Percentiles rank a stretch among this genome's conserved stretches.
phyloP scores from a whole-genome alignment of 352 stramenopile species.

The Phytophthora foliorum region DNA sequence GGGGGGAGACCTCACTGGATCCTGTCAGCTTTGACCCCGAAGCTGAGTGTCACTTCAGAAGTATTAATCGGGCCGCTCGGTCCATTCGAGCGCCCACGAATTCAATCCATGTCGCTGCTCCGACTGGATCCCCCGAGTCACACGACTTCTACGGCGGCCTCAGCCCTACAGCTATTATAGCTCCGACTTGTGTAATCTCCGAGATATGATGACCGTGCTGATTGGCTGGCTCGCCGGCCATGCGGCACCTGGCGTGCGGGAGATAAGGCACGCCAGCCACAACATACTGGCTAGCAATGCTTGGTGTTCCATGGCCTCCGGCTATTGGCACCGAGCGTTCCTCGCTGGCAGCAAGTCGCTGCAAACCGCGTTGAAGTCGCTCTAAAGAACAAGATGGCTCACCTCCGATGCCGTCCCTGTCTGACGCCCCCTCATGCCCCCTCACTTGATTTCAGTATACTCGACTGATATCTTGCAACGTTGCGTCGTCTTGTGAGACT shows the following conservation, averaged over 20 bases:
- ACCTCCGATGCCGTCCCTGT: conserved; percentile 9
- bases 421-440: conserved; percentile 15
- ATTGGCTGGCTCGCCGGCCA: conserved; percentile 24
- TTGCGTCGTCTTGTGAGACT: conserved; percentile 13
- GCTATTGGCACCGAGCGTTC: background rate
- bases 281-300: conserved; percentile 7
- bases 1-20: background rate
- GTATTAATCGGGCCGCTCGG: too few species aligned
- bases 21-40: conserved; percentile 4
- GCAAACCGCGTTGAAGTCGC: background rate
- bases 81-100: conserved; percentile 3
- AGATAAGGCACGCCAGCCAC: conserved; percentile 19
- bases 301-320: conserved; percentile 1
- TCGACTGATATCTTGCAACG: conserved; percentile 32
- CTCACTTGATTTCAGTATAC: conserved; percentile 27
- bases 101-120: conserved; percentile 21
- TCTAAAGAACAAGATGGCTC: conserved; percentile 8
- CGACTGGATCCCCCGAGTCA: conserved; percentile 12
- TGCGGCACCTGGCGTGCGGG: conserved; percentile 19
- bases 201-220: conserved; percentile 11
- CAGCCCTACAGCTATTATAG: conserved; percentile 16
- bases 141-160: conserved; percentile 19
- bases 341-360: too few species aligned
- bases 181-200: conserved; percentile 3
- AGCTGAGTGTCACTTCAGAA: background rate